phyloP scores from a whole-genome alignment of 2,329 filamentous ascomycete genomes.

The Fusarium pseudoanthophilum region DNA sequence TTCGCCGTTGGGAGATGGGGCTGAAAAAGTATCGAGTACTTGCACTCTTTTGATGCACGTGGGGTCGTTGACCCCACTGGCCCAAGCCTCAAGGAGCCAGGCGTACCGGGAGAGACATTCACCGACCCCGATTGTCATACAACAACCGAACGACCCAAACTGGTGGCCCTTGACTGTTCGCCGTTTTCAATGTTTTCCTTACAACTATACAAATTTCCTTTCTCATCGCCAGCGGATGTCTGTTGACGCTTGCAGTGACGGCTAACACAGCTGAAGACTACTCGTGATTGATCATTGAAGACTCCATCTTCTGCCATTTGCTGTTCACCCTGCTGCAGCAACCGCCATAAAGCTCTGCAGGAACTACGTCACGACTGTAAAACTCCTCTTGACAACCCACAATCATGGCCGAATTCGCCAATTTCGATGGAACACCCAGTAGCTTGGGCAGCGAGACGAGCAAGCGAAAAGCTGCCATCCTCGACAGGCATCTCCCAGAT shows the following conservation, averaged over 20 bases:
- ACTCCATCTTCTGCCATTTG: constrained; percentile 2
- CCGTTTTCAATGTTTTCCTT: constrained; percentile 13
- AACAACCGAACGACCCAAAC: constrained; percentile 27
- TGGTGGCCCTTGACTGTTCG: constrained; percentile 10
- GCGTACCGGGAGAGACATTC: constrained; percentile 33
- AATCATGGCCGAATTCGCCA: constrained; percentile 46
- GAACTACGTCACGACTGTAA: constrained; percentile 29
- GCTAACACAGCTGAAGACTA: constrained; percentile 23
- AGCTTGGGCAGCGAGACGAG: constrained; percentile 45
- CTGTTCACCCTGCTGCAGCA: constrained; percentile 1
- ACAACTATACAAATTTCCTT: neutral
- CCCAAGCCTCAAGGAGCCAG: constrained; percentile 32
- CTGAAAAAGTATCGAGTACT: constrained; percentile 14
- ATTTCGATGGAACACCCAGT: constrained; percentile 41
- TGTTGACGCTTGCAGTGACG: constrained; percentile 25
- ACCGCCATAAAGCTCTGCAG: neutral
- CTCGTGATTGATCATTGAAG: constrained; percentile 13
- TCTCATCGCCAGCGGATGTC: constrained; percentile 14
- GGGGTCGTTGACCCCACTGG: constrained; percentile 8
- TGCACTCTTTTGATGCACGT: neutral
- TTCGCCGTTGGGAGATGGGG: neutral
- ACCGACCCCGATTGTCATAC: constrained; percentile 33
- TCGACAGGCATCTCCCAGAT: constrained; percentile 53
- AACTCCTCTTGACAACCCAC: constrained; percentile 2
- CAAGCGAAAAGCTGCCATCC: constrained; percentile 50